These are phyloP conservation scores for Alnus glutinosa DNA, from an alignment of 306 rosid genomes.

Conservation along the genomic window DNA sequence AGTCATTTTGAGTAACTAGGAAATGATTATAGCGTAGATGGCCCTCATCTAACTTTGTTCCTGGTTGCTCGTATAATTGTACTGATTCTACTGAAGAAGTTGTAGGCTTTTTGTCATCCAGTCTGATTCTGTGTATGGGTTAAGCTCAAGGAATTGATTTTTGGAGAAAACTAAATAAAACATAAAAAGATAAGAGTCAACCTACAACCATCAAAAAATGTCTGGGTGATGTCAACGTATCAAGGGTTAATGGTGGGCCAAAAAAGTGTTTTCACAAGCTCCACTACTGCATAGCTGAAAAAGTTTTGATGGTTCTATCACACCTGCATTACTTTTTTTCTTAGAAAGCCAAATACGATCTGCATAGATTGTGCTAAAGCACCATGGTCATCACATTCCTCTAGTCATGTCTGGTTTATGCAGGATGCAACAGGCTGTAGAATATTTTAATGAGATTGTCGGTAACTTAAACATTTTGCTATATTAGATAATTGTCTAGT, in stretches of 20 bases:
- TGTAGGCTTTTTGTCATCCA: neutral
- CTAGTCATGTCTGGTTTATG: neutral
- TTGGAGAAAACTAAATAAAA: constrained; percentile 2
- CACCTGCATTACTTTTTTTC: neutral
- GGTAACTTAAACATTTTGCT: neutral
- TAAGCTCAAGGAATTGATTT: neutral
- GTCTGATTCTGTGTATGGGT: neutral
- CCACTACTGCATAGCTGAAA: neutral
- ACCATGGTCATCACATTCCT: neutral
- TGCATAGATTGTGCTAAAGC: neutral
- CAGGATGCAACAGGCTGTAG: neutral
- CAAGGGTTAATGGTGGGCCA: neutral
- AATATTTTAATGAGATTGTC: neutral
- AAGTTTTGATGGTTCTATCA: neutral
- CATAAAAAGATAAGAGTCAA: neutral
- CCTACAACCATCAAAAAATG: neutral
- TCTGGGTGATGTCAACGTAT: neutral
- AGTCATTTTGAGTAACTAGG: neutral
- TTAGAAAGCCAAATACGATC: neutral
- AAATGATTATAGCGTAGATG: neutral
- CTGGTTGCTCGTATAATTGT: too few species aligned
- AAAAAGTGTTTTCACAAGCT: neutral
- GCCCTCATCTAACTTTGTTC: too few species aligned
- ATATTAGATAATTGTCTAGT: neutral
- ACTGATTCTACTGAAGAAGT: neutral